Conservation (phyloP, 2,329 filamentous ascomycete genomes). For the Sporothrix phasma region DNA sequence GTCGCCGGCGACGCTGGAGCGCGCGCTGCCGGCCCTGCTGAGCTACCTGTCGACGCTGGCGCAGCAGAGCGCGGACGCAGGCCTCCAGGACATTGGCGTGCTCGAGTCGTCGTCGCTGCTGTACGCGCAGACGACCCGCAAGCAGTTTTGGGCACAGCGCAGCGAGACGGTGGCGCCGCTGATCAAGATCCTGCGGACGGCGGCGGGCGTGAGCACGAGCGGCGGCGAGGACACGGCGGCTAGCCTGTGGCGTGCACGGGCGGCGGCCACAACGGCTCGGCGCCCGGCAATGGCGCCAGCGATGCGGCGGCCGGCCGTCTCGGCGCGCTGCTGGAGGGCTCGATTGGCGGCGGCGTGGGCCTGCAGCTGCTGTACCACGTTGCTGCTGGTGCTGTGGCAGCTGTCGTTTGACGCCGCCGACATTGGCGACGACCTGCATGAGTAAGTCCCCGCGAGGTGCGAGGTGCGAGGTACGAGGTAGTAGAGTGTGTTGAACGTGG, state of each 20-base stretch:
- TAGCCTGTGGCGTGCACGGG: slow-evolving; percentile 49
- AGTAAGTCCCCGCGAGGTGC: slow-evolving; percentile 55
- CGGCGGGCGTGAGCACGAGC: slow-evolving; percentile 61
- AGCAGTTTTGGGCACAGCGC: slow-evolving; percentile 84
- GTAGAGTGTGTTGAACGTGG: no score
- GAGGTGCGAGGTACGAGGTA: no score
- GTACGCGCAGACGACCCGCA: slow-evolving; percentile 61
- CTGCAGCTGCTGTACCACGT: slow-evolving; percentile 92
- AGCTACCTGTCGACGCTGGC: slow-evolving; percentile 76
- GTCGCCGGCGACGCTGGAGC: slow-evolving; percentile 54
- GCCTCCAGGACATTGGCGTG: slow-evolving; percentile 90
- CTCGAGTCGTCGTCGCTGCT: slow-evolving; percentile 82
- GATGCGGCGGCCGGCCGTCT: slow-evolving; percentile 6
- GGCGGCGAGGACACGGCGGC: slow-evolving; percentile 39
- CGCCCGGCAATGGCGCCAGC: slow-evolving; percentile 3
- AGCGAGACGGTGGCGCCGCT: slow-evolving; percentile 76
- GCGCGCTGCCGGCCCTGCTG: slow-evolving; percentile 70
- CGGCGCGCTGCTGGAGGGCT: slow-evolving; percentile 42
- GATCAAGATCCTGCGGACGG: slow-evolving; percentile 70
- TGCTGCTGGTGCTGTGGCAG: slow-evolving; percentile 88
- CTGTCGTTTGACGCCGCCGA: slow-evolving; percentile 82
- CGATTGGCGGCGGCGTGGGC: slow-evolving; percentile 70
- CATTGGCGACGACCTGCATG: slow-evolving; percentile 67
- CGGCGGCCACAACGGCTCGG: slow-evolving; percentile 2
- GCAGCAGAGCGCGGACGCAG: slow-evolving; percentile 68